Evolutionary conservation across 2,329 filamentous ascomycete species (phyloP).

Genomic region (Pezicula carpinea): DNA sequence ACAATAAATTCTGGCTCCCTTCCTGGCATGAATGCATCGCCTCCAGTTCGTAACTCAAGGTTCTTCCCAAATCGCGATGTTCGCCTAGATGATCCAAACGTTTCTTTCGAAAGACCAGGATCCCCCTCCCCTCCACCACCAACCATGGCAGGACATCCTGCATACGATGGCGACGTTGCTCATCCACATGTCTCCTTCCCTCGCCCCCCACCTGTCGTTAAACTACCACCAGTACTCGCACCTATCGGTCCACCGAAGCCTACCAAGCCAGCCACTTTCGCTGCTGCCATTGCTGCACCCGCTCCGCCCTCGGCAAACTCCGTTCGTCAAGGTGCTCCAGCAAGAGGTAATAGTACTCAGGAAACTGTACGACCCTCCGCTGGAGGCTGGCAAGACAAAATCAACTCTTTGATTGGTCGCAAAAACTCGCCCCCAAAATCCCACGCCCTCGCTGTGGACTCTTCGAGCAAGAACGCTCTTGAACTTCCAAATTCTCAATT

Average conservation of each 20-base stretch:
- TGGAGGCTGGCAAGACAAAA: slow-evolving; percentile 72
- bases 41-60: slow-evolving; percentile 49
- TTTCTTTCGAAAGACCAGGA: slow-evolving; percentile 31
- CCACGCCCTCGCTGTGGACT: slow-evolving; percentile 59
- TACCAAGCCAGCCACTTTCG: slow-evolving; percentile 39
- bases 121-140: slow-evolving; percentile 71
- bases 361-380: slow-evolving; percentile 14
- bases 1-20: slow-evolving; percentile 1
- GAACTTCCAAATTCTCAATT: slow-evolving; percentile 46
- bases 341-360: slow-evolving; percentile 15
- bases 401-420: slow-evolving; percentile 70
- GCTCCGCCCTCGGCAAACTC: slow-evolving; percentile 17
- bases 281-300: slow-evolving; percentile 33
- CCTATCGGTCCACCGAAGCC: slow-evolving; percentile 38
- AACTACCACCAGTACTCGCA: slow-evolving; percentile 52
- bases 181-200: slow-evolving; percentile 69
- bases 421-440: slow-evolving; percentile 55
- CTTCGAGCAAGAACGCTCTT: slow-evolving; percentile 62
- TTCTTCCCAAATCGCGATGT: slow-evolving; percentile 55
- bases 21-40: slow-evolving; percentile 28
- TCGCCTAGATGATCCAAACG: slow-evolving; percentile 35
- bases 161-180: slow-evolving; percentile 60
- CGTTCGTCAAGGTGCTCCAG: slow-evolving; percentile 31
- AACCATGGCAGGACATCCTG: slow-evolving; percentile 65
- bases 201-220: slow-evolving; percentile 69